These are phyloP conservation scores for Phytopythium cucurbitacearum DNA, from an alignment of 352 stramenopile genomes.

Conservation along the genomic window DNA sequence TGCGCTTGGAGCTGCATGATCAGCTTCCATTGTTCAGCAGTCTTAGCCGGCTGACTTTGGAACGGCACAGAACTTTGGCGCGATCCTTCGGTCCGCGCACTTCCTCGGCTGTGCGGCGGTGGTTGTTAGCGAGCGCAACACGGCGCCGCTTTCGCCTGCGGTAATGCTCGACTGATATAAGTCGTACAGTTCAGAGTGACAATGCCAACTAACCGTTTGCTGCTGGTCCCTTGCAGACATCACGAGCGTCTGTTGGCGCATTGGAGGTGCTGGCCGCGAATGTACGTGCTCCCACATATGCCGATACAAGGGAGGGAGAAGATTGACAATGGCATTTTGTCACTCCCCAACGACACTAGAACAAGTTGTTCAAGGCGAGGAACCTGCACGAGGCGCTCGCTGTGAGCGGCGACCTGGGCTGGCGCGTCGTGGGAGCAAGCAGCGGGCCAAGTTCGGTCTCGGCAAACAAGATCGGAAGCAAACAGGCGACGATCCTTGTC, in stretches of 20 bases:
- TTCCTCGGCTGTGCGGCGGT: conserved; percentile 71
- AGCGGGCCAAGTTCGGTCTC: conserved; percentile 69
- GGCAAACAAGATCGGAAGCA: conserved; percentile 38
- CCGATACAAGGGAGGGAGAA: too few species aligned
- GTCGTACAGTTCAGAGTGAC: not conserved
- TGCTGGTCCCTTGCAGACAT: conserved; percentile 23
- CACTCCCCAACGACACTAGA: conserved; percentile 14
- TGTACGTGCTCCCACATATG: conserved; percentile 19
- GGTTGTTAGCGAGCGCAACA: conserved; percentile 68
- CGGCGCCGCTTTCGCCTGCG: conserved; percentile 62
- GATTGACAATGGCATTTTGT: not conserved
- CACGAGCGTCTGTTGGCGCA: conserved; percentile 66
- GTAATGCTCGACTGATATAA: conserved; percentile 10
- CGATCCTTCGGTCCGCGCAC: conserved; percentile 72
- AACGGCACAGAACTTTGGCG: conserved; percentile 54
- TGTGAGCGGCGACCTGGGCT: conserved; percentile 59
- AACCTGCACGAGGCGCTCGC: conserved; percentile 72
- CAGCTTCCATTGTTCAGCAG: too few species aligned
- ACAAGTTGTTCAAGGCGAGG: conserved; percentile 56
- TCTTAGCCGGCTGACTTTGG: not conserved
- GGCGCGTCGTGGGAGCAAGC: conserved; percentile 66
- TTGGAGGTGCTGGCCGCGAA: conserved; percentile 76
- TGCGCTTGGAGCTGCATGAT: conserved; percentile 1
- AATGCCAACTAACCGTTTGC: not conserved
- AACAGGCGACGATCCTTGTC: conserved; percentile 71